Conservation (phyloP, 345 rosid genomes). For the Excoecaria agallocha region DNA sequence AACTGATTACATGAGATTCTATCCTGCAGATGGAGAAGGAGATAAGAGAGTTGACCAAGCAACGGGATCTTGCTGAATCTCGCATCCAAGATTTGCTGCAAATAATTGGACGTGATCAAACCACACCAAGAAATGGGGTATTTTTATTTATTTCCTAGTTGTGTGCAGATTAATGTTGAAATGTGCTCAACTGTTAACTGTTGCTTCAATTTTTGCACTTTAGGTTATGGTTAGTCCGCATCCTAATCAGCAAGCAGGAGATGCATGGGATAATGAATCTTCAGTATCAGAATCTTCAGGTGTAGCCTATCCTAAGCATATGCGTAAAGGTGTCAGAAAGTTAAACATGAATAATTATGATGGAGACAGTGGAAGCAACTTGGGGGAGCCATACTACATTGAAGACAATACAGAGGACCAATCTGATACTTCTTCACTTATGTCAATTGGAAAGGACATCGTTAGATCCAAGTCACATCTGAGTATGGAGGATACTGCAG, state of each 20-base stretch:
- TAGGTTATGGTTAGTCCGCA: conserved; percentile 47
- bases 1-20: conserved; percentile 23
- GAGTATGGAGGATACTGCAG: conserved; percentile 37
- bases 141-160: conserved; percentile 17
- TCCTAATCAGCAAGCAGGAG: conserved; percentile 34
- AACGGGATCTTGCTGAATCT: conserved; percentile 83
- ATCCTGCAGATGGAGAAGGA: conserved; percentile 78
- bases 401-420: conserved; percentile 33
- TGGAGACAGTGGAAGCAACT: conserved; percentile 46
- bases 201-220: conserved; percentile 15
- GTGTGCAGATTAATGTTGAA: neutral
- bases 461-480: conserved; percentile 36
- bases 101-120: conserved; percentile 57
- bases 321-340: conserved; percentile 20
- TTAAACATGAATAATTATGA: conserved; percentile 22
- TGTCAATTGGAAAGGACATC: conserved; percentile 43
- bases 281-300: conserved; percentile 64
- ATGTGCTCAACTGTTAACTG: conserved; percentile 17
- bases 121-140: conserved; percentile 53
- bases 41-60: conserved; percentile 69
- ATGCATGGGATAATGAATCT: conserved; percentile 63
- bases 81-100: conserved; percentile 68
- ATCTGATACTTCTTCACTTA: conserved; percentile 43
- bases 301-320: conserved; percentile 31
- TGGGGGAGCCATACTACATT: conserved; percentile 33